These are phyloP conservation scores for Diutina sp. DNA, from an alignment of 1,139 yeast genomes.

Conservation along the genomic window DNA sequence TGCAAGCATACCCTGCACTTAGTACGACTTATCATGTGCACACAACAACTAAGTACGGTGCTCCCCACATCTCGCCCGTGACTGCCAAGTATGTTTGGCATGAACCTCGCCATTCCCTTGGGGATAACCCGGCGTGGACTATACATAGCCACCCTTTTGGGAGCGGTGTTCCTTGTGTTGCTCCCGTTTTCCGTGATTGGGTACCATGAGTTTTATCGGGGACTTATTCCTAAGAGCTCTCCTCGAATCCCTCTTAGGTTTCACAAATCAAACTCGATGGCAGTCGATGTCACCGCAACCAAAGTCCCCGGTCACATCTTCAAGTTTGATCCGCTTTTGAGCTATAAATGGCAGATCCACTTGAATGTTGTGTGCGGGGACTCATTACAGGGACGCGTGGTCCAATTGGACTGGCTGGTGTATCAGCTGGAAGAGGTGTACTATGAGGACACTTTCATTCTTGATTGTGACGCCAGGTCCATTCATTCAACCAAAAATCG, in stretches of 20 bases:
- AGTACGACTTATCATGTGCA: neutral
- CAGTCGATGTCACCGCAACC: conserved; percentile 6
- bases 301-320: conserved; percentile 4
- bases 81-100: neutral
- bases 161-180: conserved; percentile 12
- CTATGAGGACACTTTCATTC: conserved; percentile 5
- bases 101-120: conserved; percentile 4
- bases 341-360: neutral
- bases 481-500: conserved; percentile 18
- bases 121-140: conserved; percentile 7
- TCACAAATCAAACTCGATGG: conserved; percentile 9
- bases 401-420: neutral
- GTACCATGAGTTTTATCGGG: conserved; percentile 22
- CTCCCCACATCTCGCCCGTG: neutral
- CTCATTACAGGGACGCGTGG: neutral
- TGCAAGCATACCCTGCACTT: neutral
- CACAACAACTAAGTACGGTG: neutral
- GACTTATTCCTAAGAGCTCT: conserved; percentile 16
- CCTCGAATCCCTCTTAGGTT: conserved; percentile 12
- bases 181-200: conserved; percentile 25
- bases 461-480: conserved; percentile 19
- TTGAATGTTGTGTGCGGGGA: neutral
- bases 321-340: conserved; percentile 6
- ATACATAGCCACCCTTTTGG: conserved; percentile 5
- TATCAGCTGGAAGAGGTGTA: neutral